These are phyloP conservation scores for Hypoxylon sp. DNA, from an alignment of 2,329 filamentous ascomycete genomes.

Conservation along the genomic window DNA sequence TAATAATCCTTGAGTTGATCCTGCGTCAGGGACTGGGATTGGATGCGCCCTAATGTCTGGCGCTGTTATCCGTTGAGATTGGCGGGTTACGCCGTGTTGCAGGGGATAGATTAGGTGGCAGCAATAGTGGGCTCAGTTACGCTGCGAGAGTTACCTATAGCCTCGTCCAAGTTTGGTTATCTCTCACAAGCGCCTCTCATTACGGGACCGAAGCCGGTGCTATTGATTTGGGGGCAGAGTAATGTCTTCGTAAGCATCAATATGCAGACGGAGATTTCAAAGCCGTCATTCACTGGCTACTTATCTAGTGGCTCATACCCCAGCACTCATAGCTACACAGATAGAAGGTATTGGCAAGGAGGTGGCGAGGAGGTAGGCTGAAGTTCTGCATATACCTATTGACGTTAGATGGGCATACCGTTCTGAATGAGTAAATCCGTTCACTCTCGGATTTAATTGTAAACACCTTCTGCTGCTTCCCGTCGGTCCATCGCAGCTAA, in stretches of 20 bases:
- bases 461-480: neutral
- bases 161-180: slow-evolving; percentile 9
- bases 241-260: no score
- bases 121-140: neutral
- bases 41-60: neutral
- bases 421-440: neutral
- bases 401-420: neutral
- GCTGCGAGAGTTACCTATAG: slow-evolving; percentile 26
- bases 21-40: neutral
- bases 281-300: no score
- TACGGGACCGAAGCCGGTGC: neutral
- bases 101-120: slow-evolving; percentile 1
- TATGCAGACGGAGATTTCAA: no score
- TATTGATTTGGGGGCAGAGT: neutral
- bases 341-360: neutral
- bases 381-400: neutral
- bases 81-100: slow-evolving; percentile 2
- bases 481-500: neutral
- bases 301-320: no score
- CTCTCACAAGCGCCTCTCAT: neutral
- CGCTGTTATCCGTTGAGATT: slow-evolving; percentile 4
- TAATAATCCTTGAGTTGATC: slow-evolving; percentile 21
- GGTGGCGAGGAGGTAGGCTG: slow-evolving; percentile 2
- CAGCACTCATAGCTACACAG: neutral
- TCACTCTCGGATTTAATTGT: slow-evolving; percentile 2